Evolutionary conservation across 1,284 basidiomycete species (phyloP).

Genomic region (Puccinia polysora): DNA sequence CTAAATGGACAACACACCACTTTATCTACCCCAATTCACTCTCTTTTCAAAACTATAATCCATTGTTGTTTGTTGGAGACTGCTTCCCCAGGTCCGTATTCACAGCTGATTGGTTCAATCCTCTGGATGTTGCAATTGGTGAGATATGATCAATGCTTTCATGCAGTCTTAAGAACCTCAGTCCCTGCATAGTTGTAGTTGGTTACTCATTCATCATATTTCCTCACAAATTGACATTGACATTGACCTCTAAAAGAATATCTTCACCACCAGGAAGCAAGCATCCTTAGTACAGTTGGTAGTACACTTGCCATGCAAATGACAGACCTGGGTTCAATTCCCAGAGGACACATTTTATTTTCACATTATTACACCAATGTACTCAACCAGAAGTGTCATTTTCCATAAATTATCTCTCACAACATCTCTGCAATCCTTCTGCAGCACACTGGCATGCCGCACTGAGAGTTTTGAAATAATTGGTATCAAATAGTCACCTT

Average conservation of each 20-base stretch:
- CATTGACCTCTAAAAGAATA: too few species aligned
- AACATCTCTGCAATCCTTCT: not conserved
- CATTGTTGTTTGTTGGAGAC: not conserved
- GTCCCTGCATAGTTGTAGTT: too few species aligned
- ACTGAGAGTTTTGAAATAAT: not conserved
- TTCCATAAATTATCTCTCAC: constrained; percentile 6
- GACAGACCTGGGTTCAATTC: too few species aligned
- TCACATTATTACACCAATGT: too few species aligned
- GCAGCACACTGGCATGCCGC: not conserved
- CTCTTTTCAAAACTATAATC: not conserved
- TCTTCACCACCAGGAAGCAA: too few species aligned
- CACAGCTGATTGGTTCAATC: not conserved
- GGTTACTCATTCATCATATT: too few species aligned
- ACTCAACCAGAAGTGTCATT: not conserved
- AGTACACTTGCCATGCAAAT: too few species aligned
- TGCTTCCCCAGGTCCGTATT: not conserved
- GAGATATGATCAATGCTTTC: too few species aligned
- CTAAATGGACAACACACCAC: not conserved
- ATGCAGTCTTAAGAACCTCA: too few species aligned
- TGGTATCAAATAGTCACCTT: not conserved
- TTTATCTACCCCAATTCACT: not conserved
- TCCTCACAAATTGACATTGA: too few species aligned
- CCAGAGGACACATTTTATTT: too few species aligned
- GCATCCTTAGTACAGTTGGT: too few species aligned
- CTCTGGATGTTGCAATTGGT: not conserved